A percentile compares a stretch with the other conserved stretches of the same genome.
Conservation (phyloP, 192 early-diverging fungal species). For the Paraglomus occultum region DNA sequence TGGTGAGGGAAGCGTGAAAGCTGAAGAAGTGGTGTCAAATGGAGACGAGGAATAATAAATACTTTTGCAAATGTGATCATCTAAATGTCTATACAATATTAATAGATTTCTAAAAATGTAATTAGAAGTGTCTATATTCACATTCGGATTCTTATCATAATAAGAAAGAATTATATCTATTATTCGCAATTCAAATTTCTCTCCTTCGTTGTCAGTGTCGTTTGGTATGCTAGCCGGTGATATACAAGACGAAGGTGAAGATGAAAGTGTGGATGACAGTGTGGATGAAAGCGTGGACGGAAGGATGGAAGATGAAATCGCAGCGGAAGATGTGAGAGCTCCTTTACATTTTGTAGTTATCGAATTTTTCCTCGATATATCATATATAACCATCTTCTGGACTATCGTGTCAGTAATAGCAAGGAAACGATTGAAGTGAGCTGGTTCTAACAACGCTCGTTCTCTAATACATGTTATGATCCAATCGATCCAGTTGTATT, state of each 20-base stretch:
- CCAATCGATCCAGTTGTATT: constrained; percentile 42
- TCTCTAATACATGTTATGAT: constrained; percentile 33
- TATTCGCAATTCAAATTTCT: constrained; percentile 36
- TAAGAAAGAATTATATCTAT: constrained; percentile 39
- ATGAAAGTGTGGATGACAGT: no score
- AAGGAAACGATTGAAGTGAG: constrained; percentile 37
- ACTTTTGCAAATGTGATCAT: constrained; percentile 34
- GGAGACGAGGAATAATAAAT: constrained; percentile 20
- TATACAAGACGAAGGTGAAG: no score
- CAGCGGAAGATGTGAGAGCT: constrained; percentile 24
- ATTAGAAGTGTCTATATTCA: constrained; percentile 37
- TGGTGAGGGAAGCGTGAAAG: neutral
- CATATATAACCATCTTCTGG: constrained; percentile 48
- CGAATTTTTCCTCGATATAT: constrained; percentile 38
- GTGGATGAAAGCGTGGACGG: no score
- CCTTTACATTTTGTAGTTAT: constrained; percentile 36
- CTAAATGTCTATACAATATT: constrained; percentile 33
- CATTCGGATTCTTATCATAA: constrained; percentile 44
- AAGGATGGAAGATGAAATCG: no score
- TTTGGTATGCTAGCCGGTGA: neutral
- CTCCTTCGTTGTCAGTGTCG: constrained; percentile 26
- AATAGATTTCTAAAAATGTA: constrained; percentile 39
- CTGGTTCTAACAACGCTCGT: constrained; percentile 34
- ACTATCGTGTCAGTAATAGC: constrained; percentile 40
- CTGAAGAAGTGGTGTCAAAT: constrained; percentile 12